These are phyloP conservation scores for Aciculosporium take DNA, from an alignment of 2,329 filamentous ascomycete genomes.

Conservation along the genomic window DNA sequence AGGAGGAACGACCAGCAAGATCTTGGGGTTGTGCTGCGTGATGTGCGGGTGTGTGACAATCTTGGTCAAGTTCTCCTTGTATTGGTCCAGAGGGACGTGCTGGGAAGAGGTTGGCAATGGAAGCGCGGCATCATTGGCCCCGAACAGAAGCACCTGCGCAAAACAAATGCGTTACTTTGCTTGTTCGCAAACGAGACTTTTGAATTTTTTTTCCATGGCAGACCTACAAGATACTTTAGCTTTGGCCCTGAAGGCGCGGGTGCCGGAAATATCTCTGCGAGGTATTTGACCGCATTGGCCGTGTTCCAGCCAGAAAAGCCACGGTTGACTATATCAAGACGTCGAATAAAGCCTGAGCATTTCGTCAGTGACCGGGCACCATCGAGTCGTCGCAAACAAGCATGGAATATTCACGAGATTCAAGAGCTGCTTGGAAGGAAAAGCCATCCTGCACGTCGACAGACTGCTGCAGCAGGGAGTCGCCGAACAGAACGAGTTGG, in stretches of 20 bases:
- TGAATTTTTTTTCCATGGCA: background rate
- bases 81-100: slow-evolving; percentile 63
- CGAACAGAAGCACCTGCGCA: slow-evolving; percentile 59
- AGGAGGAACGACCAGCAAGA: slow-evolving; percentile 69
- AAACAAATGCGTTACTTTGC: background rate
- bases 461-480: slow-evolving; percentile 68
- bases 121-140: slow-evolving; percentile 78
- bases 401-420: slow-evolving; percentile 41
- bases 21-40: slow-evolving; percentile 52
- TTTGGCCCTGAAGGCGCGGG: slow-evolving; percentile 40
- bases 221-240: slow-evolving; percentile 52
- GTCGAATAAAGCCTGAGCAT: slow-evolving; percentile 52
- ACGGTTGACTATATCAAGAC: slow-evolving; percentile 75
- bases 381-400: background rate
- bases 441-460: slow-evolving; percentile 51
- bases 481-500: slow-evolving; percentile 74
- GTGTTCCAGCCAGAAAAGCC: slow-evolving; percentile 83
- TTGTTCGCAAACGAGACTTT: background rate
- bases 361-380: background rate
- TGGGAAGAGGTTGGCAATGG: slow-evolving; percentile 49
- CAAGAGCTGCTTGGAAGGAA: slow-evolving; percentile 57
- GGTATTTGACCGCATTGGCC: slow-evolving; percentile 51
- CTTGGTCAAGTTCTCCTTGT: slow-evolving; percentile 53
- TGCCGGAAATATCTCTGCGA: slow-evolving; percentile 59
- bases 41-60: slow-evolving; percentile 63